Evolutionary conservation across 73 alveolate genomes (phyloP).

Genomic region (Chromera velia): DNA sequence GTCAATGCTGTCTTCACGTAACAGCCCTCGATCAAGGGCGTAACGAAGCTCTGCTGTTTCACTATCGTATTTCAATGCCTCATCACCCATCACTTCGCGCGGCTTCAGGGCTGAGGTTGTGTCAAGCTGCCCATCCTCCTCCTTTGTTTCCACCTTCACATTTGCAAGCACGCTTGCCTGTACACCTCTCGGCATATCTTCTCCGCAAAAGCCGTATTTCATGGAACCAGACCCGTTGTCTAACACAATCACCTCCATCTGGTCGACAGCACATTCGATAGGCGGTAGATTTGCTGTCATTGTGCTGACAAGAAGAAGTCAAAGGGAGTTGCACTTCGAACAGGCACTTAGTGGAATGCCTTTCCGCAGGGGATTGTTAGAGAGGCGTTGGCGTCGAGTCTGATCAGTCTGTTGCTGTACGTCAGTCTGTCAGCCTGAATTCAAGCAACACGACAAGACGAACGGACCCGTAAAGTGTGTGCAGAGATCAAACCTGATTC

Average conservation of each 20-base stretch:
- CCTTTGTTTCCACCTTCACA: background rate
- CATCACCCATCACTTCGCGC: background rate
- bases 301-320: background rate
- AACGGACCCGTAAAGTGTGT: too few relatives aligned
- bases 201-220: constrained; percentile 61
- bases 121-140: background rate
- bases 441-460: too few relatives aligned
- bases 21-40: constrained; percentile 20
- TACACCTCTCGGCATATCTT: constrained; percentile 53
- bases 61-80: background rate
- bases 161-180: constrained; percentile 22
- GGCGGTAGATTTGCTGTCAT: too few relatives aligned
- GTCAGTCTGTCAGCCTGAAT: too few relatives aligned
- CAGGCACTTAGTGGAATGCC: background rate
- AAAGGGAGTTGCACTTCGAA: background rate
- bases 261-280: background rate
- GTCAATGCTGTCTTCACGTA: constrained; percentile 55
- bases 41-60: background rate
- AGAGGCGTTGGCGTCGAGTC: background rate
- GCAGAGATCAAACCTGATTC: too few relatives aligned
- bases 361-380: background rate
- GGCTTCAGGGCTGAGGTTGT: background rate
- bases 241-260: constrained; percentile 51
- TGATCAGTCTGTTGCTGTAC: background rate
- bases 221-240: constrained; percentile 61